phyloP scores from a whole-genome alignment of 768 basidiomycete species.

The Lactifluus volemus region DNA sequence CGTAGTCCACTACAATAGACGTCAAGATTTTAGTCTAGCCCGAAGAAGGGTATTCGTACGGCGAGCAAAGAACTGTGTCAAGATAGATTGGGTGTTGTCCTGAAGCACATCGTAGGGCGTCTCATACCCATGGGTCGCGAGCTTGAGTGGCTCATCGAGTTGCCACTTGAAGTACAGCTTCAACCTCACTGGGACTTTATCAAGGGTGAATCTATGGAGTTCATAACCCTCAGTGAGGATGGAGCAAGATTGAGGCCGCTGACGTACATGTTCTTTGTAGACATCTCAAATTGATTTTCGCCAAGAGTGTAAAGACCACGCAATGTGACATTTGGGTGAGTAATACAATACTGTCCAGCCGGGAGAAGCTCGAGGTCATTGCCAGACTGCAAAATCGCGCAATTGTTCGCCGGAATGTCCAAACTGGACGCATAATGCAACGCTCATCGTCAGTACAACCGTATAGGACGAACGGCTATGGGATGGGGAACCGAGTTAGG shows the following conservation, averaged over 20 bases:
- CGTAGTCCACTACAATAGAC: conserved; percentile 37
- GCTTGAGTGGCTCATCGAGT: conserved; percentile 44
- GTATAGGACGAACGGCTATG: not conserved
- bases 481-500: not conserved
- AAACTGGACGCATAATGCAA: conserved; percentile 35
- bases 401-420: conserved; percentile 81
- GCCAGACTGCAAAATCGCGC: conserved; percentile 74
- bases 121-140: conserved; percentile 76
- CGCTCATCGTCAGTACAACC: not conserved
- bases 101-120: conserved; percentile 71
- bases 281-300: conserved; percentile 81
- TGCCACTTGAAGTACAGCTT: conserved; percentile 81
- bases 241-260: not conserved
- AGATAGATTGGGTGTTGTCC: conserved; percentile 81
- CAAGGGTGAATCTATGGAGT: conserved; percentile 59
- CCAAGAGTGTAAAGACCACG: conserved; percentile 74
- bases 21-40: not conserved
- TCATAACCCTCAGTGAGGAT: not conserved
- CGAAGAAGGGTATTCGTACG: conserved; percentile 39
- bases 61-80: conserved; percentile 82
- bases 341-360: conserved; percentile 80
- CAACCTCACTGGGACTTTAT: conserved; percentile 78
- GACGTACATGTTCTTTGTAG: conserved; percentile 76
- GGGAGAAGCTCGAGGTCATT: conserved; percentile 71
- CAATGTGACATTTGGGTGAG: conserved; percentile 74